These are phyloP conservation scores for Pseudocercospora ulei DNA, from an alignment of 2,329 filamentous ascomycete genomes.

Conservation along the genomic window DNA sequence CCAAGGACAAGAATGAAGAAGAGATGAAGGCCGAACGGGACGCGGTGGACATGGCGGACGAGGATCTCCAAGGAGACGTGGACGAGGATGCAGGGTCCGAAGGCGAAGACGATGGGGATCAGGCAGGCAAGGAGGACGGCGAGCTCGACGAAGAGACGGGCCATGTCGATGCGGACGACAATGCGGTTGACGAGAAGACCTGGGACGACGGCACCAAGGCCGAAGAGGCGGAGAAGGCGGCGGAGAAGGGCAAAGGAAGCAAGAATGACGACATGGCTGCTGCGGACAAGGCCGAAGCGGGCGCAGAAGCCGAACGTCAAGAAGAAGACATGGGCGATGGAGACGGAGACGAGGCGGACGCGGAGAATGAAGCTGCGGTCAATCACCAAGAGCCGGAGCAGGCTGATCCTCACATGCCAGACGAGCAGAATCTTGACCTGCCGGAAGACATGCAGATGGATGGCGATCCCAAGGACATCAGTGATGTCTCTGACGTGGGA, in stretches of 20 bases:
- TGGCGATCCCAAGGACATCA: slow-evolving; percentile 48
- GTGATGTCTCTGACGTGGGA: slow-evolving; percentile 40
- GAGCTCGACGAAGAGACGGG: slow-evolving; percentile 60
- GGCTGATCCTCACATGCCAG: slow-evolving; percentile 65
- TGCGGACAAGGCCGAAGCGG: slow-evolving; percentile 38
- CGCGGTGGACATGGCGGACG: slow-evolving; percentile 82
- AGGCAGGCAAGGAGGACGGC: slow-evolving; percentile 46
- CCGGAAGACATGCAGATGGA: slow-evolving; percentile 83
- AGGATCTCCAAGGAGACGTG: slow-evolving; percentile 80
- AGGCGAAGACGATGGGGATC: slow-evolving; percentile 54
- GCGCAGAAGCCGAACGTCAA: slow-evolving; percentile 15
- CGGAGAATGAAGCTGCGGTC: slow-evolving; percentile 50
- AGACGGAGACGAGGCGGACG: slow-evolving; percentile 21
- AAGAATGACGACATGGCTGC: slow-evolving; percentile 40
- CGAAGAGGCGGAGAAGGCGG: slow-evolving; percentile 71
- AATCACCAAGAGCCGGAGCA: slow-evolving; percentile 58
- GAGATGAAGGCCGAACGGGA: slow-evolving; percentile 73
- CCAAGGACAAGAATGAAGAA: slow-evolving; percentile 42
- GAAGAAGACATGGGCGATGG: slow-evolving; percentile 45
- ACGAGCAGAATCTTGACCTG: slow-evolving; percentile 71
- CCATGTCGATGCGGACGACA: slow-evolving; percentile 72
- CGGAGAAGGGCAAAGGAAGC: slow-evolving; percentile 48
- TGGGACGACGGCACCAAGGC: slow-evolving; percentile 80
- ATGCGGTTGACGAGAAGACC: slow-evolving; percentile 95
- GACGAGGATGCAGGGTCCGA: slow-evolving; percentile 49